Base-by-base conservation (phyloP, 805 yeast species). In the Yarrowia sp. region DNA sequence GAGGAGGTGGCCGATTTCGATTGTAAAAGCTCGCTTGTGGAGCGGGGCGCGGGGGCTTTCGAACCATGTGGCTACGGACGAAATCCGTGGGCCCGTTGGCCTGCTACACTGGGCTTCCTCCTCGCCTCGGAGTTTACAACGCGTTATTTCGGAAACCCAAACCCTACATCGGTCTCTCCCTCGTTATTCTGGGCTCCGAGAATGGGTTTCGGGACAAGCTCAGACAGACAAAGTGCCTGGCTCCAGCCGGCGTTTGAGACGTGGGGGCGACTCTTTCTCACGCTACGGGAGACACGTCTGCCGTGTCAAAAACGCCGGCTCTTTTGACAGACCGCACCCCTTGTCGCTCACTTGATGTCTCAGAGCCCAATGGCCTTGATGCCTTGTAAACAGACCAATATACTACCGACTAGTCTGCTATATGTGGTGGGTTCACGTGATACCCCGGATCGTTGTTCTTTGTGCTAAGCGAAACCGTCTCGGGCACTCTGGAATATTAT, bases 91-190 rank as follows among this genome's bases (percentile, higher is more conserved):
- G 19, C 19, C 14, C 47, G 13, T 2, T 43, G 10, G 5, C 47
- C 47, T 12, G n/a, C 43, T n/a, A 36, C 10, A 10, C 38, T 36
- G 12, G 9, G 7, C 44, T 40, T 40, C 20, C 30, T 24, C 30
- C 30, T 7, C 30, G 7, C 7, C 10, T 10, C 58, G 58, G 58
- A 52, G 58, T 38, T 52, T 34, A 52, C 58, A 52, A 52, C 58
- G 43, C 43, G 58, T 52, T 52, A 34, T 19, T 52, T 52, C 34
- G 58, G 58, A 52, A 52, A 52, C 58, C 58, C 58, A 36, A 52
- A 52, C 58, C 58, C 43, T 52, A 34, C 55, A 33, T 19, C 52
- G 36, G 52, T 47, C 49, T 44, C 49, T 20, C 49, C 46, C 46
- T 17, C 24, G 24, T 17, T 44, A 43, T 19, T 44, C 49, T 20